Evolutionary conservation across 768 basidiomycete genomes (phyloP), one percentile per base, ranked within the genome.

Genomic region (Hysterangium stoloniferum): DNA sequence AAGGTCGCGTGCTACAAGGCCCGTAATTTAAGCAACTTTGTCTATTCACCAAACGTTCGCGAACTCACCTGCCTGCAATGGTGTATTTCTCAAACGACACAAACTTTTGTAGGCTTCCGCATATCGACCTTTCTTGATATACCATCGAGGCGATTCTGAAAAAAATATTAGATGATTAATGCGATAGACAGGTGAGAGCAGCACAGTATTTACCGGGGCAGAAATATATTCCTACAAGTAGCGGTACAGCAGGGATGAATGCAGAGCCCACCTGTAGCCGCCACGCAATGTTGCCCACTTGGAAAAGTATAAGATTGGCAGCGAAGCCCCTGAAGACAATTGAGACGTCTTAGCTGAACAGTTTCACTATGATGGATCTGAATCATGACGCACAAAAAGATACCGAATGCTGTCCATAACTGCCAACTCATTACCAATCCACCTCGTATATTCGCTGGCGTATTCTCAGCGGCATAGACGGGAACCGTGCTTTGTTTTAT

Each of bases 401-500:
- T 66, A 29, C 64, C 66, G 48, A 66, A 66, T 0, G 65, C 64
- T 4, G 66, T 67, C 69, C 69, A 71, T 1, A 68, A 55, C 50
- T 72, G 70, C 66, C 68, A 67, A 12, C 55, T 55, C 64, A 68
- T 68, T 44, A 62, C 61, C 3, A 68, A 55, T 2, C 59, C 64
- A 37, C 67, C 68, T 45, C 68, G 63, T 34, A 71, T 68, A 2
- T 38, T 19, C 0, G 70, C 59, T 0, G 70, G 71, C 4, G 64
- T 54, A 52, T 58, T 56, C 48, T 73, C 85, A 4, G 82, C 78
- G 7, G 82, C 74, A 58, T 71, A 82, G 12, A 84, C 73, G 4
- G 83, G 82, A 0, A 78, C 77, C 0, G 82, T 79, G 2, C 73
- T n/a, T n/a, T n/a, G n/a, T n/a, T n/a, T n/a, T n/a, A n/a, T n/a